These are phyloP conservation scores for Solanum stenotomum DNA, from an alignment of 257 asterid genomes.

Conservation along the genomic window DNA sequence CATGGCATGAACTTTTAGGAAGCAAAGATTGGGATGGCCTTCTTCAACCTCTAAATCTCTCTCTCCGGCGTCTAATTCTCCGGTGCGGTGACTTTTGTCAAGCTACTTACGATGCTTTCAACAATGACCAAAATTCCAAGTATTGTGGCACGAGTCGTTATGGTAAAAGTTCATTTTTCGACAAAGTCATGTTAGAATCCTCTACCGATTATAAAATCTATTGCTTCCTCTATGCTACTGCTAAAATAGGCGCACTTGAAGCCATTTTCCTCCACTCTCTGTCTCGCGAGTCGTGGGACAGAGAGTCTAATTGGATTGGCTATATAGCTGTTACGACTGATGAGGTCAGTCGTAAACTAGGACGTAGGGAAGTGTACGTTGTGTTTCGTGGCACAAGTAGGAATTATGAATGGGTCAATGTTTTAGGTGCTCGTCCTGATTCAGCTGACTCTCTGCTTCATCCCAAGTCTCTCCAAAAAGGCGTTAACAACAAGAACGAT, in stretches of 20 bases:
- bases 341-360: slow-evolving; percentile 27
- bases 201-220: slow-evolving; percentile 40
- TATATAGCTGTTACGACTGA: slow-evolving; percentile 59
- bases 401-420: slow-evolving; percentile 67
- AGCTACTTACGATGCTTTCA: slow-evolving; percentile 85
- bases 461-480: slow-evolving; percentile 5
- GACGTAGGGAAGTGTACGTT: slow-evolving; percentile 69
- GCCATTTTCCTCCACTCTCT: slow-evolving; percentile 58
- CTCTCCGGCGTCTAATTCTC: slow-evolving; percentile 59
- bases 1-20: slow-evolving; percentile 62
- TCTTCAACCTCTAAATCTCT: slow-evolving; percentile 48
- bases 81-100: slow-evolving; percentile 88
- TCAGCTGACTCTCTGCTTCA: slow-evolving; percentile 33
- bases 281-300: slow-evolving; percentile 74
- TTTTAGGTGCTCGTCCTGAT: slow-evolving; percentile 28
- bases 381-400: slow-evolving; percentile 74
- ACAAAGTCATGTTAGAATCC: slow-evolving; percentile 44
- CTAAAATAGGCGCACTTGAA: slow-evolving; percentile 22
- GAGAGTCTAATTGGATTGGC: slow-evolving; percentile 89
- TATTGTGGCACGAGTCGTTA: slow-evolving; percentile 80
- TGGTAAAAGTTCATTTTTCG: slow-evolving; percentile 62
- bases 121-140: slow-evolving; percentile 70
- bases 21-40: slow-evolving; percentile 65
- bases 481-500: not conserved
- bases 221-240: slow-evolving; percentile 74